Percentiles rank a stretch among this genome's conserved stretches.
Conservation (phyloP, 176 grass and related monocot species). For the Lolium perenne region DNA sequence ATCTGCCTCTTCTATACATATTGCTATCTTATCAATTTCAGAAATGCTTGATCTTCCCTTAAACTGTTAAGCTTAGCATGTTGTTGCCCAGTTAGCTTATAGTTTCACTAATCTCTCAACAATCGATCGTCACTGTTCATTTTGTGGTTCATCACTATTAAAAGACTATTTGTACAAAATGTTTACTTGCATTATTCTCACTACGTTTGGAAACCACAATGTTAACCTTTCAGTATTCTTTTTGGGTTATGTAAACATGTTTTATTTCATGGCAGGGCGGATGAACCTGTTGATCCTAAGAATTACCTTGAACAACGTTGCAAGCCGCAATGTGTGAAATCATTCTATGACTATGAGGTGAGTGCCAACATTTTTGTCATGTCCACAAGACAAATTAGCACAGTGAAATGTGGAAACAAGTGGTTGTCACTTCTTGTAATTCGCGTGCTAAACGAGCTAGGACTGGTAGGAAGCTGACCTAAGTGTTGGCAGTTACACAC, state of each 20-base stretch:
- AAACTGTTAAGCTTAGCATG: not conserved
- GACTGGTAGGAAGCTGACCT: not conserved
- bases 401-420: not conserved
- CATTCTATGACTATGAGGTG: slow-evolving; percentile 69
- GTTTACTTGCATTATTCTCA: not conserved
- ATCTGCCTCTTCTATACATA: not conserved
- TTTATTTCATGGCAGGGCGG: slow-evolving; percentile 41
- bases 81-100: not conserved
- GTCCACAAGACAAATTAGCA: not conserved
- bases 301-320: slow-evolving; percentile 63
- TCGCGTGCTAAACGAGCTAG: not conserved
- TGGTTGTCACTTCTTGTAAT: not conserved
- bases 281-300: slow-evolving; percentile 65
- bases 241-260: slow-evolving; percentile 1
- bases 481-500: not conserved
- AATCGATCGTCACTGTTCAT: not conserved
- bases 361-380: slow-evolving; percentile 6
- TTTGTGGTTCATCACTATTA: not conserved
- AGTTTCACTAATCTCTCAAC: not conserved
- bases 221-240: slow-evolving; percentile 8
- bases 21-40: not conserved
- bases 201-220: slow-evolving; percentile 6
- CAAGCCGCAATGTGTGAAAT: slow-evolving; percentile 70
- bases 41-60: not conserved
- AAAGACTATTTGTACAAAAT: not conserved